A percentile compares a stretch with the other conserved stretches of the same genome.
These are phyloP conservation scores for Arachis stenosperma DNA, from an alignment of 306 rosid genomes.

Conservation along the genomic window DNA sequence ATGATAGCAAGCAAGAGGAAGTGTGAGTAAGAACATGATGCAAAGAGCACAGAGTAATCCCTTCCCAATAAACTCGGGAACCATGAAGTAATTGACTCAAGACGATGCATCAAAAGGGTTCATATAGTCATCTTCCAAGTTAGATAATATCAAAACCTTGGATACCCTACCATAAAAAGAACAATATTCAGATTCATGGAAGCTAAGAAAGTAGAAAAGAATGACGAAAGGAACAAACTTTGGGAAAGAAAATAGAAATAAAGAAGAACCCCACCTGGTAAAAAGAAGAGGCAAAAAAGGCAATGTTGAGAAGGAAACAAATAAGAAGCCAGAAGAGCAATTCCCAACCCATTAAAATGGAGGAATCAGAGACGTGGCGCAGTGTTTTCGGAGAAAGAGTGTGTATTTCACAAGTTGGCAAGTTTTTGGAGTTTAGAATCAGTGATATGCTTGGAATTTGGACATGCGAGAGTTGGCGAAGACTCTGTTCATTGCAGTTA, in stretches of 20 bases:
- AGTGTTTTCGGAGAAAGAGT: conserved; percentile 16
- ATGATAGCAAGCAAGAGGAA: conserved; percentile 67
- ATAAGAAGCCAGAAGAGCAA: conserved; percentile 60
- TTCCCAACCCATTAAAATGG: conserved; percentile 40
- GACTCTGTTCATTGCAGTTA: not conserved
- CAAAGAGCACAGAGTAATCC: conserved; percentile 62
- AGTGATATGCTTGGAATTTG: conserved; percentile 23
- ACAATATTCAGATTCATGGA: conserved; percentile 12
- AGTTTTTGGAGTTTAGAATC: conserved; percentile 1
- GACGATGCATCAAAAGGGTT: conserved; percentile 80
- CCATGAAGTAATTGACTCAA: conserved; percentile 61
- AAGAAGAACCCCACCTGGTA: conserved; percentile 57
- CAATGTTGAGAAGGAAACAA: conserved; percentile 67
- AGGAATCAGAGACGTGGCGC: not conserved
- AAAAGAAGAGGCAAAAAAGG: conserved; percentile 68
- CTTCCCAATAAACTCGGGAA: conserved; percentile 72
- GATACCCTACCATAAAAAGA: not conserved
- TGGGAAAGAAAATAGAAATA: not conserved
- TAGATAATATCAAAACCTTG: conserved; percentile 75
- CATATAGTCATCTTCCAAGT: conserved; percentile 78
- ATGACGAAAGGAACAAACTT: not conserved
- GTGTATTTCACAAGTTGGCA: not conserved
- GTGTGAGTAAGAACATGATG: conserved; percentile 70
- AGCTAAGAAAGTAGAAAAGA: not conserved
- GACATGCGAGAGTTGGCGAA: not conserved